Base-by-base conservation (phyloP, 176 grass and related monocot genomes). In the sorghum (Sorghum bicolor) region DNA sequence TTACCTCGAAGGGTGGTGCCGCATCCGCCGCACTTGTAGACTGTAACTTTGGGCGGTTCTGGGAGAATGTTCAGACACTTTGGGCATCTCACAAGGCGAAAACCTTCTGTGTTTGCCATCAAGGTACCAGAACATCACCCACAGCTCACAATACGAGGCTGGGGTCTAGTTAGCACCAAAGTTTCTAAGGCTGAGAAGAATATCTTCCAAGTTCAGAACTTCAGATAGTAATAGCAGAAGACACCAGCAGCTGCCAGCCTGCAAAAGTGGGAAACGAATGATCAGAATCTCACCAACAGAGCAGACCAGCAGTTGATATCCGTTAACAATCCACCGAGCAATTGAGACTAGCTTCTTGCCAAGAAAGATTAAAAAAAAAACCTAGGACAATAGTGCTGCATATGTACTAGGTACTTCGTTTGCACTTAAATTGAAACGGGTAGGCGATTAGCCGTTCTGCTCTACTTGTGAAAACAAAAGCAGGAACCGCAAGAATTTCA, bases 81-180 rank as follows among this genome's bases (percentile, higher is more conserved):
- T 25, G 93, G 96, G 81, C 96, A 99, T 90, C 78, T 94, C 62
- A 99, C 96, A 57, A 90, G 72, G 55, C 89, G 93, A 39, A 89
- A 70, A 48, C 83, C 41, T 75, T 45, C 69, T 22, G 80, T 55
- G 57, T 69, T 40, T 67, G 88, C 83, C 91, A 96, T 99, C 71
- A 76, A 60, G 28, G 11, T 33, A 29, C 41, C 28, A 78, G 74
- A 53, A 36, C 82, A 88, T 88, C 77, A 82, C 89, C 80, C 43
- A 32, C 55, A 29, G 55, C 55, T 77, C 36, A 86, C 45, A 64
- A 17, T 19, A 64, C 16, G 57, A 72, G 63, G 63, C 43, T 8
- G 19, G 8, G 43, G 65, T 14, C 17, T 33, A 67, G 25, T 71
- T 30, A 38, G 24, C 61, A 78, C 65, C 64, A 8, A 8, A 32